Conservation (phyloP, 106 monocot species). For the Alisma plantagoaquatica region DNA sequence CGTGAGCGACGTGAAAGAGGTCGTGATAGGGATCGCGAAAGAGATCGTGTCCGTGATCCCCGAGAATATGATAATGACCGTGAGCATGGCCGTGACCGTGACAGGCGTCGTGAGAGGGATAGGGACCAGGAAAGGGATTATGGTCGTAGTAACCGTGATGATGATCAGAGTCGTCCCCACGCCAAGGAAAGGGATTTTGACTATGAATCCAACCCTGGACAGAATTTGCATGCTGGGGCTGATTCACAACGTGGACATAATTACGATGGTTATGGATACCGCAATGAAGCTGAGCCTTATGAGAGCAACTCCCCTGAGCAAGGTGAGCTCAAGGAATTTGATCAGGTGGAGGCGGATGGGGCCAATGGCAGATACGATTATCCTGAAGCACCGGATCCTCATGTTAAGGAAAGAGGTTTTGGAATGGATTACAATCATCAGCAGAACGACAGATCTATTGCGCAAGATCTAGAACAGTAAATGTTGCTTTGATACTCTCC, state of each 20-base stretch:
- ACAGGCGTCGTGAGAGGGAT: background rate
- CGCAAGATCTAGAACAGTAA: no score
- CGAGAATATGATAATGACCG: conserved; percentile 11
- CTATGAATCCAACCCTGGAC: conserved; percentile 6
- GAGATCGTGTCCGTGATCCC: conserved; percentile 15
- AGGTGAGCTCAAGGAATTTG: background rate
- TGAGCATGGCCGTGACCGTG: conserved; percentile 4
- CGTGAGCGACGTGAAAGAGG: conserved; percentile 4
- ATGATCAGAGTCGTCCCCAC: background rate
- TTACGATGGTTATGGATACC: conserved; percentile 2
- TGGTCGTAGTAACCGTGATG: background rate
- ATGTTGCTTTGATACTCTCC: no score
- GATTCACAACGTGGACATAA: background rate
- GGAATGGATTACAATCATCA: conserved; percentile 6
- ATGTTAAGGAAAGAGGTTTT: background rate
- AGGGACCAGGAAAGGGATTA: conserved; percentile 8
- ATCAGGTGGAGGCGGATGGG: conserved; percentile 4
- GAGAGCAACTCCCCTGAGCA: background rate
- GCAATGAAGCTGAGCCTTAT: background rate
- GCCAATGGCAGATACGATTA: background rate
- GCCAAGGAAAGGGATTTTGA: conserved; percentile 2
- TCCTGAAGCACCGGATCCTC: background rate
- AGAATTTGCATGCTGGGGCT: conserved; percentile 8
- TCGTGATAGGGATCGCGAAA: conserved; percentile 17
- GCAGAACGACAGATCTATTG: conserved; percentile 4